Percentiles rank a stretch among this genome's conserved stretches.
Conservation (phyloP, 495 filamentous ascomycete genomes). For the Massariosphaeria phaeospora region DNA sequence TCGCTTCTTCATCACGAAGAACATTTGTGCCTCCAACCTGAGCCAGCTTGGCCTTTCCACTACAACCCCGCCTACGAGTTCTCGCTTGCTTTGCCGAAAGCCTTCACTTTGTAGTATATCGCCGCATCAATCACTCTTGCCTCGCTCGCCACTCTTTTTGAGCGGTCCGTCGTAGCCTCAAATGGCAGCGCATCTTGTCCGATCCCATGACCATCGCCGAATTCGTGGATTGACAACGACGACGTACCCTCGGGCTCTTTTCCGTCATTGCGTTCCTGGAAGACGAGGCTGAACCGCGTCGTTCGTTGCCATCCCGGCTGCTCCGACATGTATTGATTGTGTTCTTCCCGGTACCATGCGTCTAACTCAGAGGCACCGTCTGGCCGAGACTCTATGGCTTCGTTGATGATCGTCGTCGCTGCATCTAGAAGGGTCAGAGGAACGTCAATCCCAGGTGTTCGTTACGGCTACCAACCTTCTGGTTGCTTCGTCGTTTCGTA, state of each 20-base stretch:
- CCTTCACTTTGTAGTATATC: constrained; percentile 22
- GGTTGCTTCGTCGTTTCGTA: constrained; percentile 24
- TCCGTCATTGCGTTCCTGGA: constrained; percentile 7
- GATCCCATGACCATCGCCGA: constrained; percentile 29
- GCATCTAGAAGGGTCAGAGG: constrained; percentile 10
- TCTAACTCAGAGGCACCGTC: constrained; percentile 25
- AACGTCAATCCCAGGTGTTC: not conserved
- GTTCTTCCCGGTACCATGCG: constrained; percentile 32
- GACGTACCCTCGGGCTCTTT: constrained; percentile 9
- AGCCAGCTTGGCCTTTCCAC: too few relatives aligned
- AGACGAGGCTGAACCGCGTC: constrained; percentile 15
- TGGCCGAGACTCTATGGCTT: constrained; percentile 15
- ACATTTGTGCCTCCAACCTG: too few relatives aligned
- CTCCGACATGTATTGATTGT: constrained; percentile 31
- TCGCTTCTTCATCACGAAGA: not conserved
- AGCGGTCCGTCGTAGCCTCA: constrained; percentile 28
- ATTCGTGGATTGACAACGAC: constrained; percentile 30
- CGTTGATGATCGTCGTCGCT: constrained; percentile 14
- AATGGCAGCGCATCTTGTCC: constrained; percentile 23
- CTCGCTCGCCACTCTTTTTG: constrained; percentile 15
- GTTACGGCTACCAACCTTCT: constrained; percentile 13
- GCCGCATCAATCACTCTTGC: constrained; percentile 25
- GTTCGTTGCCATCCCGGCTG: constrained; percentile 30
- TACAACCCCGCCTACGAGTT: not conserved
- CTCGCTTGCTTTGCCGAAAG: constrained; percentile 6